These are phyloP conservation scores for Fusarium sp. DNA, from an alignment of 2,329 filamentous ascomycete species.

Conservation along the genomic window DNA sequence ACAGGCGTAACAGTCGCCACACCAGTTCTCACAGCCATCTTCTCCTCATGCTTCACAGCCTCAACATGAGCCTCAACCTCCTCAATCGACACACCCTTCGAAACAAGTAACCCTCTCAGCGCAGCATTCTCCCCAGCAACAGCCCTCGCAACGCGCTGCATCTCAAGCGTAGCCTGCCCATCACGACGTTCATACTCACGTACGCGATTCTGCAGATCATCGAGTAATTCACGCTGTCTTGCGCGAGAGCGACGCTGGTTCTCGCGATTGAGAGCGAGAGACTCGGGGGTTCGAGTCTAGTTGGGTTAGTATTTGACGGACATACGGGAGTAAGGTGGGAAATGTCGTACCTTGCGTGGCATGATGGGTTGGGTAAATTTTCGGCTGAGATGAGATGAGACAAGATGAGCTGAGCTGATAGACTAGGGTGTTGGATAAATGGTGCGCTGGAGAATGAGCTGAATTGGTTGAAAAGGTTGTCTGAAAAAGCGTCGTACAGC, in stretches of 20 bases:
- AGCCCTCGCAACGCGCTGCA: constrained; percentile 60
- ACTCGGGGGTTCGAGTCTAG: constrained; percentile 43
- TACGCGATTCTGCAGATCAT: constrained; percentile 55
- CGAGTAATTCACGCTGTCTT: constrained; percentile 58
- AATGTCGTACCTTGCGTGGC: constrained; percentile 32
- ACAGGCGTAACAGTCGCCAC: constrained; percentile 12
- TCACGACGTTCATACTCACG: constrained; percentile 57
- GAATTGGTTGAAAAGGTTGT: constrained; percentile 11
- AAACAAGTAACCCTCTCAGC: constrained; percentile 48
- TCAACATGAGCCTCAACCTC: constrained; percentile 41
- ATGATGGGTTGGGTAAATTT: neutral
- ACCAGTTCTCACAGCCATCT: neutral
- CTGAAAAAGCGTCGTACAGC: neutral
- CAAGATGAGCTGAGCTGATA: neutral
- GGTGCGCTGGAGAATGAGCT: neutral
- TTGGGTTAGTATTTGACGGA: neutral
- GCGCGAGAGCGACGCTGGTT: constrained; percentile 61
- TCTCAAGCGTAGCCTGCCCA: constrained; percentile 58
- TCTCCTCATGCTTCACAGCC: constrained; percentile 7
- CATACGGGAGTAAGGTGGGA: neutral
- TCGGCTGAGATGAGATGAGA: neutral
- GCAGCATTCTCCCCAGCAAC: constrained; percentile 58
- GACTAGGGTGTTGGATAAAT: neutral
- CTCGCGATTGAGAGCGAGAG: constrained; percentile 51
- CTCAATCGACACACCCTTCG: constrained; percentile 29